Evolutionary conservation across 1,284 basidiomycete genomes (phyloP).

Genomic region (Rhodofomes roseus): DNA sequence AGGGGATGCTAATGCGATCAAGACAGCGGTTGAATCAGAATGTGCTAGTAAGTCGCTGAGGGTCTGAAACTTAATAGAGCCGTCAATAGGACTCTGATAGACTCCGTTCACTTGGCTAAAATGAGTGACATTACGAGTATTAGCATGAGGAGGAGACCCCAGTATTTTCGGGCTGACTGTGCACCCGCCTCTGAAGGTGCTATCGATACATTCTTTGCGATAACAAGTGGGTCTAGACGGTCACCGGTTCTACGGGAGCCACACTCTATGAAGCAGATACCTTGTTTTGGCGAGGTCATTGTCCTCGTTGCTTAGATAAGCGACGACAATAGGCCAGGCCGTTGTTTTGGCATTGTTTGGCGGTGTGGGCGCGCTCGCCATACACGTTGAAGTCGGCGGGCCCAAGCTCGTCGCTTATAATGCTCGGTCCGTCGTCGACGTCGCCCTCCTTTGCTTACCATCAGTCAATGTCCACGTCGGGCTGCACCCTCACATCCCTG

Average conservation of each 20-base stretch:
- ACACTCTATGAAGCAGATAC: neutral
- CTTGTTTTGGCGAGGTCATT: neutral
- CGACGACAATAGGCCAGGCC: neutral
- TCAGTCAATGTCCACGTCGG: neutral
- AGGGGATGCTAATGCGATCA: too few species aligned
- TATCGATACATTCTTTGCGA: neutral
- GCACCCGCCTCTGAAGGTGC: neutral
- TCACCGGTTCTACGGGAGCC: neutral
- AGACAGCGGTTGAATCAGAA: too few species aligned
- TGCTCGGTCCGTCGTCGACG: constrained; percentile 1
- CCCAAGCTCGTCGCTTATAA: neutral
- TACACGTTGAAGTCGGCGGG: neutral
- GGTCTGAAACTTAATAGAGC: too few species aligned
- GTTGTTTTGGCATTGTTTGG: neutral
- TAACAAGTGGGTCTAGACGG: neutral
- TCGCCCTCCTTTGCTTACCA: neutral
- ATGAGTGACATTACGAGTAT: too few species aligned
- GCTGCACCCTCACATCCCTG: neutral
- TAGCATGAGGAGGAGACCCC: neutral
- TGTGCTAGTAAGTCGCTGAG: too few species aligned
- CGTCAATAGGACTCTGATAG: too few species aligned
- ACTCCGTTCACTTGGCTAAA: neutral
- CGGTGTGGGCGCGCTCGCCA: neutral
- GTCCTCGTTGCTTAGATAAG: neutral
- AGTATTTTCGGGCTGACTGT: neutral